Conservation (phyloP, 2,329 filamentous ascomycete species). For the Dactylellina haptotyla region DNA sequence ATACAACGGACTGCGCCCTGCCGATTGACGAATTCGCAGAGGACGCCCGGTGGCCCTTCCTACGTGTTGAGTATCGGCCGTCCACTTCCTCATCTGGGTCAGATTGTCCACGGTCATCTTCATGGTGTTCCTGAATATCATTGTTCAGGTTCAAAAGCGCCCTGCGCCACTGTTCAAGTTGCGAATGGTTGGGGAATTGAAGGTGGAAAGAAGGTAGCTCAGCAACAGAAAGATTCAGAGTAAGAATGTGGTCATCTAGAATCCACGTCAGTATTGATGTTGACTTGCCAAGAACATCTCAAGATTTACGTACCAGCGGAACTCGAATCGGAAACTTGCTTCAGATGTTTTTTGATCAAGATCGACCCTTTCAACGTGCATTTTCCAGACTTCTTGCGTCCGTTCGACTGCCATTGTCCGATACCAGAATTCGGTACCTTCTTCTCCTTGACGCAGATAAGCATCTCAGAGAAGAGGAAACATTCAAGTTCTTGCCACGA, state of each 20-base stretch:
- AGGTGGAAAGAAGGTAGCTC: conserved; percentile 96
- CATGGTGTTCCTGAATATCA: conserved; percentile 77
- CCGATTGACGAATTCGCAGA: conserved; percentile 86
- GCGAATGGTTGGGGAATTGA: conserved; percentile 81
- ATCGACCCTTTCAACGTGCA: conserved; percentile 97
- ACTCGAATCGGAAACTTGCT: conserved; percentile 78
- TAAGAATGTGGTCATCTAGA: conserved; percentile 82
- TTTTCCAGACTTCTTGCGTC: conserved; percentile 73
- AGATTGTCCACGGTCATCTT: conserved; percentile 70
- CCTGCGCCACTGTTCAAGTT: conserved; percentile 90
- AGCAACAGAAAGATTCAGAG: conserved; percentile 86
- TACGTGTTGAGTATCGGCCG: conserved; percentile 66
- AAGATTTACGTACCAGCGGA: conserved; percentile 61
- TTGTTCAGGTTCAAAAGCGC: conserved; percentile 84
- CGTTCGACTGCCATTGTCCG: conserved; percentile 72
- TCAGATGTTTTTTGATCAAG: conserved; percentile 96
- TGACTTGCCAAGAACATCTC: background rate
- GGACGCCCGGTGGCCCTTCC: conserved; percentile 75
- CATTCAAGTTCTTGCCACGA: conserved; percentile 99
- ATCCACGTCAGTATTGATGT: conserved; percentile 39
- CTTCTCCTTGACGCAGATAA: conserved; percentile 99
- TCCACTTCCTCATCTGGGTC: conserved; percentile 48
- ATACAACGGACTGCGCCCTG: conserved; percentile 81
- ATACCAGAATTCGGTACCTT: conserved; percentile 68
- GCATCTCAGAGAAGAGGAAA: conserved; percentile 97